phyloP scores from a whole-genome alignment of 2,329 filamentous ascomycete species.

The Epichloe amarillans region DNA sequence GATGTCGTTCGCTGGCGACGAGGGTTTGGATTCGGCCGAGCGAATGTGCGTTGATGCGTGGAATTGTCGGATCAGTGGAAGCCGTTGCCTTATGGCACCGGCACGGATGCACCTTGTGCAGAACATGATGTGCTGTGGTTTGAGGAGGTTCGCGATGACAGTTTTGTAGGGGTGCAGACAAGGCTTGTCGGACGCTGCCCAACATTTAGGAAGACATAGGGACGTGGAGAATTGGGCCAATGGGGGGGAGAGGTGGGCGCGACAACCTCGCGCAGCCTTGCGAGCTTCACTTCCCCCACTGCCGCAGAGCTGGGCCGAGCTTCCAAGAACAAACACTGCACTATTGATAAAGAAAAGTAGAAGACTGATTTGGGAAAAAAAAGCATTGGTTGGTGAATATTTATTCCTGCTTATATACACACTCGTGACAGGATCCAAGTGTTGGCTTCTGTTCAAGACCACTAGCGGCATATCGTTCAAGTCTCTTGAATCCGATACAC shows the following conservation, averaged over 20 bases:
- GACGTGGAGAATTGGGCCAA: constrained; percentile 2
- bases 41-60: constrained; percentile 24
- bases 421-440: constrained; percentile 17
- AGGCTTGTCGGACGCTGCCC: not conserved
- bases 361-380: no score
- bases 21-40: constrained; percentile 24
- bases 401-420: constrained; percentile 14
- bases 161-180: not conserved
- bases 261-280: not conserved
- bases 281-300: not conserved
- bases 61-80: constrained; percentile 24
- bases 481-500: not conserved
- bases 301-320: no score
- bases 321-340: no score
- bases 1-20: constrained; percentile 19
- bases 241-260: not conserved
- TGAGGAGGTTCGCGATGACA: not conserved
- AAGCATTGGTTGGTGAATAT: no score
- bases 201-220: constrained; percentile 4
- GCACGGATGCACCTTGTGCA: constrained; percentile 37
- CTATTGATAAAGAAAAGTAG: no score
- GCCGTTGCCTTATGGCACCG: constrained; percentile 17
- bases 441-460: constrained; percentile 5
- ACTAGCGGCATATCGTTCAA: not conserved
- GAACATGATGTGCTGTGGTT: constrained; percentile 20